Evolutionary conservation across 345 rosid species (phyloP).

Genomic region (Durio zibethinus): DNA sequence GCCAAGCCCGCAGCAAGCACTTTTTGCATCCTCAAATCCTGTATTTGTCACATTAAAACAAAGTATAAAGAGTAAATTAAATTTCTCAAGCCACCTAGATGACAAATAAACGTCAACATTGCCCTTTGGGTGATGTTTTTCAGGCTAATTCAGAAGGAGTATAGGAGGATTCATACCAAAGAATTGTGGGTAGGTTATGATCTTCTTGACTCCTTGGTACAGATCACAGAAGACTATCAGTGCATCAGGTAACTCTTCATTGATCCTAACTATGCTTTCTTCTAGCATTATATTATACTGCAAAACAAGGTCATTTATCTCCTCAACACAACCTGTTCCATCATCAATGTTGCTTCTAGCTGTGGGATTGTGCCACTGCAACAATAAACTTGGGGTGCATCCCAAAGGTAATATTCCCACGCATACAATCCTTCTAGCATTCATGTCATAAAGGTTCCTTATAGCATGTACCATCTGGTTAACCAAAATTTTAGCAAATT

Average conservation of each 20-base stretch:
- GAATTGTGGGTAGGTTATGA: constrained; percentile 33
- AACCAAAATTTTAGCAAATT: constrained; percentile 45
- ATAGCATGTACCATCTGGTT: constrained; percentile 49
- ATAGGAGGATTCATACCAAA: constrained; percentile 33
- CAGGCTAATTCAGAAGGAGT: neutral
- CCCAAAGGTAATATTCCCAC: constrained; percentile 60
- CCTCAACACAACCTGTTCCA: constrained; percentile 37
- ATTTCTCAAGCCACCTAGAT: too few species aligned
- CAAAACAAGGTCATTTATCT: constrained; percentile 46
- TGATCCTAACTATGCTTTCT: constrained; percentile 34
- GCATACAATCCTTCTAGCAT: constrained; percentile 44
- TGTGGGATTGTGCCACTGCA: constrained; percentile 38
- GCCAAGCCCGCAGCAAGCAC: constrained; percentile 59
- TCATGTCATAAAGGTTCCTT: constrained; percentile 42
- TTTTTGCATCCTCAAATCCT: constrained; percentile 42
- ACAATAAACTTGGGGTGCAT: constrained; percentile 45
- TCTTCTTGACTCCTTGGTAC: constrained; percentile 48
- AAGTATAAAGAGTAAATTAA: neutral
- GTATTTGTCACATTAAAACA: constrained; percentile 5
- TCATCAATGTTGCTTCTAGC: neutral
- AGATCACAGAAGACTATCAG: constrained; percentile 49
- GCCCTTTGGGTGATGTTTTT: too few species aligned
- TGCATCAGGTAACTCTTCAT: constrained; percentile 38
- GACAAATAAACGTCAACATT: too few species aligned
- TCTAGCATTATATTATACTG: constrained; percentile 45